These are phyloP conservation scores for Monosporozyma servazzii DNA, from an alignment of 805 yeast species.

Conservation along the genomic window DNA sequence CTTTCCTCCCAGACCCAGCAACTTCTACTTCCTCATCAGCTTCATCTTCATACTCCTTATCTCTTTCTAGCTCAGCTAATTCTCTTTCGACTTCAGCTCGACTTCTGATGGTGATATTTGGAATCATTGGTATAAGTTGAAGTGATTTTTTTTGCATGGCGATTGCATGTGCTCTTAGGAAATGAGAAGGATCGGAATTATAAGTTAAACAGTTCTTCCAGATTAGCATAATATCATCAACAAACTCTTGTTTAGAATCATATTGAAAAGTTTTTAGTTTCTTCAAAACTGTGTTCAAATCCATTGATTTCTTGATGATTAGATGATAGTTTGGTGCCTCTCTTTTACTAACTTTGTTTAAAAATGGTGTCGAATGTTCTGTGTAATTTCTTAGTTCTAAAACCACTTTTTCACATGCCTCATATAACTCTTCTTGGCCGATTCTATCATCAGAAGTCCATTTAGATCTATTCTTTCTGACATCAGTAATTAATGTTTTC, in stretches of 20 bases:
- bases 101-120: slow-evolving; percentile 73
- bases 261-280: slow-evolving; percentile 78
- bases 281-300: slow-evolving; percentile 85
- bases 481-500: slow-evolving; percentile 79
- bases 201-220: slow-evolving; percentile 92
- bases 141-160: slow-evolving; percentile 92
- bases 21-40: slow-evolving; percentile 28
- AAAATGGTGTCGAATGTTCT: slow-evolving; percentile 92
- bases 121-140: slow-evolving; percentile 71
- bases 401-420: slow-evolving; percentile 94
- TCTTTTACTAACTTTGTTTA: slow-evolving; percentile 91
- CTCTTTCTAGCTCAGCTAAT: slow-evolving; percentile 37
- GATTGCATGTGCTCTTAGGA: slow-evolving; percentile 79
- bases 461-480: slow-evolving; percentile 87
- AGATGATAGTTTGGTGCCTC: slow-evolving; percentile 96
- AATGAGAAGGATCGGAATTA: slow-evolving; percentile 92
- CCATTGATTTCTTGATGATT: slow-evolving; percentile 92
- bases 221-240: slow-evolving; percentile 88
- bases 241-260: slow-evolving; percentile 77
- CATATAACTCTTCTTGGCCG: slow-evolving; percentile 96
- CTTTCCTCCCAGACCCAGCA: slow-evolving; percentile 30
- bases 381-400: slow-evolving; percentile 83
- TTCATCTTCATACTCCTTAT: slow-evolving; percentile 31
- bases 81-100: slow-evolving; percentile 64
- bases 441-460: slow-evolving; percentile 95